Percentiles rank a stretch among this genome's conserved stretches.
Conservation (phyloP, 2,329 filamentous ascomycete genomes). For the Annulohypoxylon truncatum region DNA sequence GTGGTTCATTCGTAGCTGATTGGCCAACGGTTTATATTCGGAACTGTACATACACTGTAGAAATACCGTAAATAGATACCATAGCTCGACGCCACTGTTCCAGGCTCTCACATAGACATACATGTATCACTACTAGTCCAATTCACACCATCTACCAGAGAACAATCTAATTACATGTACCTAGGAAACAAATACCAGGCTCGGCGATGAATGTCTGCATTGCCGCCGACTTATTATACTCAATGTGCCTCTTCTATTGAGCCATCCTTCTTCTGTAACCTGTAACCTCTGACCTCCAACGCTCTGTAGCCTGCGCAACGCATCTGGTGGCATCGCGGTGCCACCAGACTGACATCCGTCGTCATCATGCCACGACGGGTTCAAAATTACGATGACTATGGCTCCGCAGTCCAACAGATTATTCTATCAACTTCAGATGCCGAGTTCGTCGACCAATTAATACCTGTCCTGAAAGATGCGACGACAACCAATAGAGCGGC, state of each 20-base stretch:
- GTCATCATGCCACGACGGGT: slow-evolving; percentile 47
- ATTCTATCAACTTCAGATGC: slow-evolving; percentile 90
- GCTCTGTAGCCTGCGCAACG: not conserved
- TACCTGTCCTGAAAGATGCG: slow-evolving; percentile 93
- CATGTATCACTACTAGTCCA: too few relatives aligned
- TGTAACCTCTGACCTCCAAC: not conserved
- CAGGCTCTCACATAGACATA: too few relatives aligned
- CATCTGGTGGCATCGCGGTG: slow-evolving; percentile 18
- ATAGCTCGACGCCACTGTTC: too few relatives aligned
- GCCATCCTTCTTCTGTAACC: not conserved
- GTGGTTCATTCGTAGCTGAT: too few relatives aligned
- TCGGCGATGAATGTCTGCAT: slow-evolving; percentile 19
- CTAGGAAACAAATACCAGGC: not conserved
- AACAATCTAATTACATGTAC: not conserved
- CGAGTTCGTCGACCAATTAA: slow-evolving; percentile 95
- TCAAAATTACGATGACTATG: slow-evolving; percentile 52
- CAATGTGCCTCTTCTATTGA: slow-evolving; percentile 2
- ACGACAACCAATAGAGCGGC: slow-evolving; percentile 77
- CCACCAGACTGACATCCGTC: not conserved
- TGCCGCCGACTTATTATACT: slow-evolving; percentile 1
- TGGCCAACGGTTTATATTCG: too few relatives aligned
- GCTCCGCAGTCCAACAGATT: slow-evolving; percentile 70
- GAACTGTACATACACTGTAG: too few relatives aligned
- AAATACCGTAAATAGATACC: too few relatives aligned
- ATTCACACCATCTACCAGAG: not conserved